Evolutionary conservation across 176 grass and related monocot genomes (phyloP), one percentile per base, ranked within the genome.

Genomic region (Paspalum vaginatum): DNA sequence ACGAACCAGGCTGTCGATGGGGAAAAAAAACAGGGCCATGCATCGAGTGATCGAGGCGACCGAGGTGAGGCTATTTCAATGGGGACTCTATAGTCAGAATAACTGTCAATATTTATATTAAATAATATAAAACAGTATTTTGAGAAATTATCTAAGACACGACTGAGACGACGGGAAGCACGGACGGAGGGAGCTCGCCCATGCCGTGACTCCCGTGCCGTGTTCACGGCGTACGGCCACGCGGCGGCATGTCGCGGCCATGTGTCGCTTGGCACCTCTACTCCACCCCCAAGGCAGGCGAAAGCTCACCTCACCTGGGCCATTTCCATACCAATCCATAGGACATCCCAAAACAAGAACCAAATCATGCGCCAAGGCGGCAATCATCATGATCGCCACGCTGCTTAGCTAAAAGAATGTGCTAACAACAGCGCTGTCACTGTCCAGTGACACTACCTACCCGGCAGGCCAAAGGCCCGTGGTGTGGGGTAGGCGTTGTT

Each of bases 321-420:
- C 44, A 20, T 60, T 77, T 70, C 44, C 74, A 40, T 32, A 32
- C 32, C 1, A 32, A 32, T 32, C 32, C 32, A 32, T 32, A 32
- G 32, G 7, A 22, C 15, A n/a, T 25, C 39, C 73, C 56, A 45
- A 11, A 85, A 63, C 68, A 32, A 67, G 65, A 64, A 27, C 57
- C 37, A 26, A n/a, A 43, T 64, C 22, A 75, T 14, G 20, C 49
- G 37, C 62, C 6, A 41, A 20, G 14, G 21, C 56, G 53, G 60
- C 26, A 48, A 14, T 47, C 61, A 4, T 11, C 61, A 25, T 61
- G 13, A 66, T 11, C 37, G 12, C 9, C 27, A 18, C 62, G 18
- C 26, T 7, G 12, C 78, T 75, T 54, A 78, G 71, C 72, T 68
- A 46, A 76, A 46, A 76, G 58, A 58, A 25, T 47, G 63, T 26